These are phyloP conservation scores for Cercospora canescens DNA, from an alignment of 2,329 filamentous ascomycete species.

Conservation along the genomic window DNA sequence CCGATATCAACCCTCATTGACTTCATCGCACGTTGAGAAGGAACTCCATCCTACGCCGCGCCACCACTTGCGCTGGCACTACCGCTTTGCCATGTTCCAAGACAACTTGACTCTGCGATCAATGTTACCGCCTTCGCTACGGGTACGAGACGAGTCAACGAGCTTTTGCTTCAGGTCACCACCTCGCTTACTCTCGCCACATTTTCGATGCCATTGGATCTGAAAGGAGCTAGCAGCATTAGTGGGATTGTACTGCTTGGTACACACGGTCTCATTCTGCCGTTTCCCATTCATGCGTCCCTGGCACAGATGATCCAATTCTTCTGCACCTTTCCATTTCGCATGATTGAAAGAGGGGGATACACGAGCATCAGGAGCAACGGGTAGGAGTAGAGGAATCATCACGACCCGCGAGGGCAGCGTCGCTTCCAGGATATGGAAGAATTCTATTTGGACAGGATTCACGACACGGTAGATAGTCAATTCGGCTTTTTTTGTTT, in stretches of 20 bases:
- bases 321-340: neutral
- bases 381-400: neutral
- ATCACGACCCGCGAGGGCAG: conserved; percentile 11
- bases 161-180: neutral
- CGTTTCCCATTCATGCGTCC: neutral
- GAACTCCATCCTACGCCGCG: neutral
- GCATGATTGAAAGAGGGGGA: conserved; percentile 1
- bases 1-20: neutral
- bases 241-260: neutral
- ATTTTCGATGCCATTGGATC: neutral
- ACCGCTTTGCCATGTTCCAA: neutral
- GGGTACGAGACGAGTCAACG: neutral
- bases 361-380: neutral
- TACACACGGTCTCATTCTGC: neutral
- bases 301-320: neutral
- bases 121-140: neutral
- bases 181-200: neutral
- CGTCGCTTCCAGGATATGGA: neutral
- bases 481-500: conserved; percentile 13
- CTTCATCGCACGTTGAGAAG: neutral
- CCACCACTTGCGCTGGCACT: neutral
- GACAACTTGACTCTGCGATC: neutral
- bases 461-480: conserved; percentile 12
- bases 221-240: neutral
- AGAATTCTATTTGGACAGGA: neutral